Percentiles rank a stretch among this genome's conserved stretches.
These are phyloP conservation scores for Trypanosoma cruzi DNA, from an alignment of 208 protist genomes.

Conservation along the genomic window DNA sequence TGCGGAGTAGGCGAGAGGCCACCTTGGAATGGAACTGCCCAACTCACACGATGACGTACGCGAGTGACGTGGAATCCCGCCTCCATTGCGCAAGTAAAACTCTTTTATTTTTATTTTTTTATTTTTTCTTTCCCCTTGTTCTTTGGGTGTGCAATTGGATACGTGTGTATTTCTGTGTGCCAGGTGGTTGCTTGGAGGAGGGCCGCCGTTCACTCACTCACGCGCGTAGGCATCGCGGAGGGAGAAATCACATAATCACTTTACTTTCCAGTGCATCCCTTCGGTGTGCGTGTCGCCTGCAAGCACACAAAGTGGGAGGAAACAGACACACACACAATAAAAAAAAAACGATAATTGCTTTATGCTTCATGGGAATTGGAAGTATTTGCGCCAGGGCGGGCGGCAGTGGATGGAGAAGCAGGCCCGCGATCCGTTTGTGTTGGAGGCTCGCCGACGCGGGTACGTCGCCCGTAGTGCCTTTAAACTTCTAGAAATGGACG, in stretches of 20 bases:
- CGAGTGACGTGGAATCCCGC: neutral
- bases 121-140: slow-evolving; percentile 11
- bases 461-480: slow-evolving; percentile 86
- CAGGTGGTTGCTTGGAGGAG: no score
- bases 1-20: no score
- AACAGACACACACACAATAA: no score
- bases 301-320: no score
- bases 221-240: neutral
- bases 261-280: no score
- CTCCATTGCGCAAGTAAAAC: neutral
- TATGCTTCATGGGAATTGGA: slow-evolving; percentile 33
- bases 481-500: slow-evolving; percentile 74
- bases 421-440: slow-evolving; percentile 61
- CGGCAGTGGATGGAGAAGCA: slow-evolving; percentile 70
- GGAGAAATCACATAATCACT: no score
- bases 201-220: neutral
- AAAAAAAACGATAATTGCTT: no score
- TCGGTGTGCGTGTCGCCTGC: no score
- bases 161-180: no score
- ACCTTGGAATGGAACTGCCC: no score
- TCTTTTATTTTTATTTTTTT: neutral
- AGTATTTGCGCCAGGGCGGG: slow-evolving; percentile 21
- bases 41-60: no score
- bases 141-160: neutral
- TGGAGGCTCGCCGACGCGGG: slow-evolving; percentile 56